Conservation (phyloP, 257 asterid genomes). For the Leonotis leonurus region DNA sequence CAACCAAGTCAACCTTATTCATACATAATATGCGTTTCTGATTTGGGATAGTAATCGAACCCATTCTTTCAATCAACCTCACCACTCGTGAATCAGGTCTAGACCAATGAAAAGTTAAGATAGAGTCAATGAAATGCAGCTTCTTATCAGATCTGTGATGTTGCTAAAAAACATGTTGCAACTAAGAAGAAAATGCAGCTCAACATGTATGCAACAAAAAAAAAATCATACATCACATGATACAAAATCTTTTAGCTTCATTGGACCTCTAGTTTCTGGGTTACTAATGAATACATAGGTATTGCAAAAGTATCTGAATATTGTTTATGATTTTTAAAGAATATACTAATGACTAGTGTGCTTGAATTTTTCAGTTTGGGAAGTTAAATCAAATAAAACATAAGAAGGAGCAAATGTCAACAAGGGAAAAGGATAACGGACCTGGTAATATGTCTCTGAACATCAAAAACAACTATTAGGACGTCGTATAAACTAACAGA, state of each 20-base stretch:
- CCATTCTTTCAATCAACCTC: conserved; percentile 88
- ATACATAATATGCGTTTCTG: conserved; percentile 86
- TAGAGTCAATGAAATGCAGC: neutral
- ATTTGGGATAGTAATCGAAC: conserved; percentile 44
- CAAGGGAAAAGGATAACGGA: conserved; percentile 21
- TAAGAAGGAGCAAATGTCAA: neutral
- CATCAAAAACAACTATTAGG: conserved; percentile 87
- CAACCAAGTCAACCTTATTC: conserved; percentile 83
- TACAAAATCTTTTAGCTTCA: neutral
- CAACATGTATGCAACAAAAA: neutral
- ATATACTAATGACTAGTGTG: neutral
- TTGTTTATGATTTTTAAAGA: neutral
- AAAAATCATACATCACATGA: neutral
- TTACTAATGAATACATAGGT: neutral
- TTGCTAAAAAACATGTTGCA: neutral
- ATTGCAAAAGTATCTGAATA: neutral
- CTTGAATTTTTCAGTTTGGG: neutral
- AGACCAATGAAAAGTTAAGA: conserved; percentile 18
- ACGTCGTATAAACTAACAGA: conserved; percentile 69
- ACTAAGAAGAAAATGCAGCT: neutral
- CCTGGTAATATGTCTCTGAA: conserved; percentile 90
- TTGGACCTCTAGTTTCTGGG: conserved; percentile 1
- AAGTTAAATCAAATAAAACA: conserved; percentile 27
- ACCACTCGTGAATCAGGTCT: conserved; percentile 95
- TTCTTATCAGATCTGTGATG: neutral